Evolutionary conservation across 2,329 filamentous ascomycete species (phyloP), one percentile per base, ranked within the genome.

Genomic region (Mariannaea elegans): DNA sequence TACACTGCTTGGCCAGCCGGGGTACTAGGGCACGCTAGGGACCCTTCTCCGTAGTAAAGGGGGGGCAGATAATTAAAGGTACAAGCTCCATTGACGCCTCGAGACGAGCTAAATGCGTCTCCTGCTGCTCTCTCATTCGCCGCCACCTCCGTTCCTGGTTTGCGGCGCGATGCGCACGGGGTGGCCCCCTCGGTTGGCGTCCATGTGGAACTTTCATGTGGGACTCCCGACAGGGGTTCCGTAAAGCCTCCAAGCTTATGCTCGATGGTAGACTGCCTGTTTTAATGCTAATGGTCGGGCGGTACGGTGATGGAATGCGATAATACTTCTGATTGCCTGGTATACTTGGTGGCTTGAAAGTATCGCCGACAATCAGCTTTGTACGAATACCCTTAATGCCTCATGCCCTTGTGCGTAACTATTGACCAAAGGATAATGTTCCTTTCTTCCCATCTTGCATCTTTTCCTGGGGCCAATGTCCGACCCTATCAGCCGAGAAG

Each of bases 21-120:
- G 52, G 19, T 29, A 45, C 44, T 18, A 45, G 21, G 42, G 24
- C 41, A 44, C 32, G 32, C 32, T 36, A 36, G 10, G 13, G 32
- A 36, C 32, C 32, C 32, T 12, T 31, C n/a, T n/a, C n/a, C 48
- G 46, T 48, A 62, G 55, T 60, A 61, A 60, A 54, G 58, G 64
- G 59, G 66, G 62, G 39, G 42, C 38, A 58, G 59, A 63, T 68
- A 63, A 67, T 72, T 67, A 72, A 73, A 71, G 70, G 71, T 63
- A 49, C 65, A 60, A 66, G 63, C 65, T 62, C 53, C 56, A 52
- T 61, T 65, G 64, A 61, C 66, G 59, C 64, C 51, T 59, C 64
- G 62, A 73, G 71, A 71, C 62, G 59, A 64, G 64, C 68, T 70
- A 71, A 9, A 61, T 54, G 58, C 59, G 49, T 23, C 44, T 61